These are phyloP conservation scores for Aspergillus chevalieri DNA, from an alignment of 2,329 filamentous ascomycete genomes.

Conservation along the genomic window DNA sequence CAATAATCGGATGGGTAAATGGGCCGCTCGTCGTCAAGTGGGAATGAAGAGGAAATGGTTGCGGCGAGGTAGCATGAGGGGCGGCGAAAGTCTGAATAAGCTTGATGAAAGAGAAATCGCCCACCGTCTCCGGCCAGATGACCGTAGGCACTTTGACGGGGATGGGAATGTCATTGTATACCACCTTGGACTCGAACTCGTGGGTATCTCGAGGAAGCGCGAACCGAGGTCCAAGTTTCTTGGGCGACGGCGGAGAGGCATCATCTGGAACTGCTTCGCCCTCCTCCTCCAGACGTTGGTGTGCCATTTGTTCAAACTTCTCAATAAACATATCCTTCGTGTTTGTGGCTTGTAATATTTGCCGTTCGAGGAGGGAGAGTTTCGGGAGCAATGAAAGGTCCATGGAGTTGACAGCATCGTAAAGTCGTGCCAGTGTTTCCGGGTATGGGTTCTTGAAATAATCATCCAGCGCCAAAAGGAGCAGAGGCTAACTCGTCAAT, in stretches of 20 bases:
- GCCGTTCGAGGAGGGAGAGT: slow-evolving; percentile 74
- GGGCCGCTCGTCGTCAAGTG: slow-evolving; percentile 90
- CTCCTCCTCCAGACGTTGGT: slow-evolving; percentile 68
- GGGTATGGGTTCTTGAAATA: slow-evolving; percentile 90
- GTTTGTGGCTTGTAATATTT: slow-evolving; percentile 81
- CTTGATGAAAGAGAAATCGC: slow-evolving; percentile 95
- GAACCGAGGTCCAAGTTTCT: slow-evolving; percentile 61
- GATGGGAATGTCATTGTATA: slow-evolving; percentile 94
- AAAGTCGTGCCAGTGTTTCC: slow-evolving; percentile 81
- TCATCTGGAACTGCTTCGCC: slow-evolving; percentile 28
- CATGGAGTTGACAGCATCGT: slow-evolving; percentile 92
- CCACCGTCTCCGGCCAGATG: slow-evolving; percentile 89
- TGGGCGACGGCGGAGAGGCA: slow-evolving; percentile 40
- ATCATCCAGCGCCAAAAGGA: slow-evolving; percentile 86
- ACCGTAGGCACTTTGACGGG: slow-evolving; percentile 95
- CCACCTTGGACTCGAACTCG: slow-evolving; percentile 91
- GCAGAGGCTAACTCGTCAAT: slow-evolving; percentile 58
- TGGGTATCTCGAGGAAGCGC: slow-evolving; percentile 87
- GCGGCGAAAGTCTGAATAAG: slow-evolving; percentile 91
- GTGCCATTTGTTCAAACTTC: slow-evolving; percentile 93
- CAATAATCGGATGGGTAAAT: slow-evolving; percentile 87
- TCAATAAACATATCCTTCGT: slow-evolving; percentile 96
- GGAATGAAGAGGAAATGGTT: slow-evolving; percentile 78
- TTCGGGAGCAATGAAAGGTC: slow-evolving; percentile 89
- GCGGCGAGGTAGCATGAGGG: slow-evolving; percentile 72